phyloP scores from a whole-genome alignment of 2,329 filamentous ascomycete species.

The Cladosporium oxysporum region DNA sequence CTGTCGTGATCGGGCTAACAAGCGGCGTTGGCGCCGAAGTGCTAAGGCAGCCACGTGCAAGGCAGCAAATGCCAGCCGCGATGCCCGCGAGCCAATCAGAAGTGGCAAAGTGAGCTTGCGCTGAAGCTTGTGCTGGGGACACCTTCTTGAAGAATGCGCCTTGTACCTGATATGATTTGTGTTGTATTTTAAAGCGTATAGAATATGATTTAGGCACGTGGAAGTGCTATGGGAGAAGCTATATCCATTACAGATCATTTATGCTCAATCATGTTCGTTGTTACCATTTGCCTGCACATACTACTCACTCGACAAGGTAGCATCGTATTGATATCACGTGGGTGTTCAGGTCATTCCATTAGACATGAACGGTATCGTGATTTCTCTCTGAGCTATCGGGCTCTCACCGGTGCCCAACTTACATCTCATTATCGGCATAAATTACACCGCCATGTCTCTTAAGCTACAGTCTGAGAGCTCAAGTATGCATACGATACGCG shows the following conservation, averaged over 20 bases:
- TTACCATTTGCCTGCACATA: not conserved
- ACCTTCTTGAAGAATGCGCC: not conserved
- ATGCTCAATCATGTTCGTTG: too few species aligned
- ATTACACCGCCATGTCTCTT: not conserved
- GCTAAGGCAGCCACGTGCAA: not conserved
- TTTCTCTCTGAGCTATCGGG: too few species aligned
- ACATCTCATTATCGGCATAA: not conserved
- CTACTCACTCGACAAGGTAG: not conserved
- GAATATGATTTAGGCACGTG: not conserved
- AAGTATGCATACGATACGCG: not conserved
- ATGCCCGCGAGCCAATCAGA: not conserved
- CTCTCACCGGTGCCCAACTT: not conserved
- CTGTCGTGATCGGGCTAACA: conserved; percentile 1
- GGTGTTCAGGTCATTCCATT: not conserved
- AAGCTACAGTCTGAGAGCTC: not conserved
- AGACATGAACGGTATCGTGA: too few species aligned
- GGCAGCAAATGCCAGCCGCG: not conserved
- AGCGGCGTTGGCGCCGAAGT: not conserved
- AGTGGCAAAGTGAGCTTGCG: not conserved
- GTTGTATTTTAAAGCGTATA: not conserved
- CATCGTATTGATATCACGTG: not conserved
- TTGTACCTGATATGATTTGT: not conserved
- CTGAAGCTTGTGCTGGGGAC: not conserved
- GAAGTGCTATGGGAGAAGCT: not conserved
- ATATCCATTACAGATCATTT: not conserved